A percentile compares a stretch with the other conserved stretches of the same genome.
Conservation (phyloP, 2,329 filamentous ascomycete species). For the Penicillium expansum region DNA sequence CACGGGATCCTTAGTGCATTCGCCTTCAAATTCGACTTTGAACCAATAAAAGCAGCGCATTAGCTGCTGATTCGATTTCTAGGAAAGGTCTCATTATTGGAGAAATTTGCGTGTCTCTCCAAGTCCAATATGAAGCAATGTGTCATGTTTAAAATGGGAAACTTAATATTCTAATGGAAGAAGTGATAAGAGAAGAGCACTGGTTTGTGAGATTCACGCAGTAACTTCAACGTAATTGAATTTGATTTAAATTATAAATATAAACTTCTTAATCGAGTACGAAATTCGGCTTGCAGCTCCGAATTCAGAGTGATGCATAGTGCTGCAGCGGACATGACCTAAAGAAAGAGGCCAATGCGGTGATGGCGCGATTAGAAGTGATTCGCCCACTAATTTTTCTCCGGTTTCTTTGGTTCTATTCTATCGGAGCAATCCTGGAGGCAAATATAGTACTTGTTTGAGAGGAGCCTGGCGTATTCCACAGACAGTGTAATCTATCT, state of each 20-base stretch:
- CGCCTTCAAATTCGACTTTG: not conserved
- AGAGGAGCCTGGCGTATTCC: not conserved
- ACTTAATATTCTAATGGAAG: not conserved
- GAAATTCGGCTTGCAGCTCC: not conserved
- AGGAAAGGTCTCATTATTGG: not conserved
- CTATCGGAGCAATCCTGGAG: not conserved
- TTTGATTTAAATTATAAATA: no score
- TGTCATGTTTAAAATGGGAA: not conserved
- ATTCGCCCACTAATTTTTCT: not conserved
- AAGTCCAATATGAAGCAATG: not conserved
- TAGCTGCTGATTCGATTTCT: not conserved
- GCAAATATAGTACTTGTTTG: not conserved
- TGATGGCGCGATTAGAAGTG: not conserved
- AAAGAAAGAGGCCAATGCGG: not conserved
- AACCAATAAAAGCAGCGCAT: not conserved
- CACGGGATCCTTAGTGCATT: not conserved
- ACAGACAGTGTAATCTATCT: not conserved
- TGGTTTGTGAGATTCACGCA: not conserved
- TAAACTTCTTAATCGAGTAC: no score
- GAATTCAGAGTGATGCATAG: not conserved
- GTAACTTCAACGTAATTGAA: no score
- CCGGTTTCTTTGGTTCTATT: not conserved
- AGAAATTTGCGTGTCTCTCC: not conserved
- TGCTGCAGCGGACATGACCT: not conserved
- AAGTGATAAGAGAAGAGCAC: not conserved